Evolutionary conservation across 768 basidiomycete species (phyloP).

Genomic region (Suillus decipiens): DNA sequence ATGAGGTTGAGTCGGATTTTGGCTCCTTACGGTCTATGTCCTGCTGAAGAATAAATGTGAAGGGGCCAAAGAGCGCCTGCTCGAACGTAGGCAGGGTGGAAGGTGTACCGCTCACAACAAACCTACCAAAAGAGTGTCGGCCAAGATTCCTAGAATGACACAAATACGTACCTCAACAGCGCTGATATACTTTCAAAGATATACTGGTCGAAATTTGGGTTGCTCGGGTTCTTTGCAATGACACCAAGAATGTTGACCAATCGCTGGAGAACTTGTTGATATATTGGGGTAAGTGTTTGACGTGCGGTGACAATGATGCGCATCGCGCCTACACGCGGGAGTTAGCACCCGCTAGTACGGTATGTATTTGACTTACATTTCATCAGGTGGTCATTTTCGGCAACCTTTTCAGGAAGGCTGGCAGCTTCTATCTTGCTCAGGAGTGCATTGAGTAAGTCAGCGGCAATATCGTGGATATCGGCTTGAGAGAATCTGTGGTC

Average conservation of each 20-base stretch:
- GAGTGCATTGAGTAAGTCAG: conserved; percentile 67
- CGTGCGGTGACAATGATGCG: conserved; percentile 89
- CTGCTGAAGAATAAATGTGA: conserved; percentile 84
- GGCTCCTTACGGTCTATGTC: conserved; percentile 82
- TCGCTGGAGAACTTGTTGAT: conserved; percentile 63
- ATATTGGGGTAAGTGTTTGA: conserved; percentile 69
- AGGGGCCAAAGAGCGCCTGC: conserved; percentile 78
- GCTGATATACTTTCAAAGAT: conserved; percentile 97
- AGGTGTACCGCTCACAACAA: conserved; percentile 73
- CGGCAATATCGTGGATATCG: conserved; percentile 85
- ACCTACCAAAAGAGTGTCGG: conserved; percentile 45
- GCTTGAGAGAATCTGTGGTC: conserved; percentile 77
- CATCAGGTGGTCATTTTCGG: conserved; percentile 98
- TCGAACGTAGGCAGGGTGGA: conserved; percentile 76
- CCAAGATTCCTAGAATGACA: conserved; percentile 4
- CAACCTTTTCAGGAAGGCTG: conserved; percentile 85
- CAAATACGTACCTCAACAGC: conserved; percentile 68
- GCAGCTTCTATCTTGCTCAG: conserved; percentile 79
- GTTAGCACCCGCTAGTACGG: background rate
- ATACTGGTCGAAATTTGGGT: conserved; percentile 97
- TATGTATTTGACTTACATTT: conserved; percentile 62
- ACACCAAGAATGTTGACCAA: conserved; percentile 83
- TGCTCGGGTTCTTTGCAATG: conserved; percentile 95
- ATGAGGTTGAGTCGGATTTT: background rate
- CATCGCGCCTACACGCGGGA: conserved; percentile 72